Base-by-base conservation (phyloP, 2,329 filamentous ascomycete genomes). In the Raffaelea deltoideospora region DNA sequence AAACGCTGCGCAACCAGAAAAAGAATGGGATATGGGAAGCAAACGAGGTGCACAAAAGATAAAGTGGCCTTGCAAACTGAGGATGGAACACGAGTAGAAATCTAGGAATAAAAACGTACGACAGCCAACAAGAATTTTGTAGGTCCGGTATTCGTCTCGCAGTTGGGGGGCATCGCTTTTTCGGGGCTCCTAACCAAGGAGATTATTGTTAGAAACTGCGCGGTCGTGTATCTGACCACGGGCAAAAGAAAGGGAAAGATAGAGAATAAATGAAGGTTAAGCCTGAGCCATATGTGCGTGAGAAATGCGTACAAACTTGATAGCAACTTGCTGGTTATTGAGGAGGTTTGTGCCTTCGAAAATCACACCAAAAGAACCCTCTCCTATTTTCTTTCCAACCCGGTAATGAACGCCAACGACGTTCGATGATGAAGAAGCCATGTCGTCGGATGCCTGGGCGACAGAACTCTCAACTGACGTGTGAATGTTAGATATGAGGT, bases 81-180 rank as follows among this genome's bases (percentile, higher is more conserved):
- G 15, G 13, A 24, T 18, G 26, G 27, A 10, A 22, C 10, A 14
- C 3, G 28, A 31, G 21, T 9, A 22, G 13, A 26, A 10, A 11
- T n/a, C 18, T 18, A 14, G 22, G 13, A 5, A 39, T 37, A 33
- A 47, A 33, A 40, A 81, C 90, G 81, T 67, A 98, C 90, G 88
- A 68, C 90, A 98, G 57, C 90, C 90, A 47, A 96, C 90, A 48
- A 98, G 76, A 51, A 98, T 96, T 70, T 98, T 98, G 69, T 98
- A 98, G 42, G 90, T 98, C 53, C 90, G 77, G 61, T 98, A 98
- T 60, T 98, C 90, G 71, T 98, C 90, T 60, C 90, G 80, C 48
- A 98, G 65, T 60, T 98, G 90, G 40, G 90, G 90, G 56, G 90
- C 90, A 65, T 98, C 90, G 60, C 88, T 96, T 68, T 98, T 98